These are phyloP conservation scores for Chenopodium suecicum DNA, from an alignment of 148 eudicot genomes.

Conservation along the genomic window DNA sequence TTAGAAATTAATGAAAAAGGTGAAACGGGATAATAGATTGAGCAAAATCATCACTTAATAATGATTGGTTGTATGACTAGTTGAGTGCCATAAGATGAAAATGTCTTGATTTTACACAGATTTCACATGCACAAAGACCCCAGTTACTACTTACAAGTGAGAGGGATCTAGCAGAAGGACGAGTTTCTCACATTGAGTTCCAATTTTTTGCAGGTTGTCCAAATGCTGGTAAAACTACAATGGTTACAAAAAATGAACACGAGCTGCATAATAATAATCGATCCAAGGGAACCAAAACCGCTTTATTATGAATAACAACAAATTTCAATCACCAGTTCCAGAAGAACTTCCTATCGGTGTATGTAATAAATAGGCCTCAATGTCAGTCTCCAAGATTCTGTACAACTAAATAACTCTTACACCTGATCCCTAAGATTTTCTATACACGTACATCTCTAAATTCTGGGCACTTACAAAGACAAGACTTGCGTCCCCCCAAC, in stretches of 20 bases:
- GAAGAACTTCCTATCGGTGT: slow-evolving; percentile 15
- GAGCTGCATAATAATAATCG: background rate
- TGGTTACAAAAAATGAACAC: background rate
- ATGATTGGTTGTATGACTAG: too few relatives aligned
- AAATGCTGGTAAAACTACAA: too few relatives aligned
- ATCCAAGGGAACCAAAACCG: background rate
- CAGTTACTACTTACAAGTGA: too few relatives aligned
- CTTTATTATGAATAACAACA: slow-evolving; percentile 7
- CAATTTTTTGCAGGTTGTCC: too few relatives aligned
- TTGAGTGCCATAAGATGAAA: too few relatives aligned
- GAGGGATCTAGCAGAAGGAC: too few relatives aligned
- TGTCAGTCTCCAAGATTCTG: slow-evolving; percentile 23
- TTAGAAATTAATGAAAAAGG: too few relatives aligned
- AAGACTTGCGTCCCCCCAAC: slow-evolving; percentile 31
- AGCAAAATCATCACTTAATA: too few relatives aligned
- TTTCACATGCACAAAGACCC: too few relatives aligned
- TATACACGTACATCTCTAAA: slow-evolving; percentile 24
- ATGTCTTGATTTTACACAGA: too few relatives aligned
- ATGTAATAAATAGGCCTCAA: slow-evolving; percentile 27
- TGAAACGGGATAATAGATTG: too few relatives aligned
- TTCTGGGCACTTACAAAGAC: slow-evolving; percentile 25
- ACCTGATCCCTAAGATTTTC: slow-evolving; percentile 22
- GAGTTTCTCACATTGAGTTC: too few relatives aligned
- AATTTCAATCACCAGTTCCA: slow-evolving; percentile 21
- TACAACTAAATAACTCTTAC: slow-evolving; percentile 26